A percentile compares a stretch with the other conserved stretches of the same genome.
phyloP scores from a whole-genome alignment of 2,329 filamentous ascomycete species.

The Rhexocercosporidium sp. region DNA sequence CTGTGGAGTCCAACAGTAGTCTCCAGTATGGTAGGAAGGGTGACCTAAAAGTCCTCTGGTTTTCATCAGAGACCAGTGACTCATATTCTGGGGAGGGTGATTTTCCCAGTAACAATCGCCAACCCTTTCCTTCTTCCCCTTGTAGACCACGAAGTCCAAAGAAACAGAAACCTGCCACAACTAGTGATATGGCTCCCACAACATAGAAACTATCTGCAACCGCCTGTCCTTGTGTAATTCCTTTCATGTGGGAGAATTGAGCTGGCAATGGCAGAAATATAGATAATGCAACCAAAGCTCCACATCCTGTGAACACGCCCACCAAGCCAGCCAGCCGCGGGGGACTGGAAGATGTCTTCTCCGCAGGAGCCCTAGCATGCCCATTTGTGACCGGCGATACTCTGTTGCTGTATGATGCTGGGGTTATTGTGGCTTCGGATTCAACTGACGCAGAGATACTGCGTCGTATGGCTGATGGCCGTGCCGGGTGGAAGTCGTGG shows the following conservation, averaged over 20 bases:
- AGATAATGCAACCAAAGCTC: constrained; percentile 81
- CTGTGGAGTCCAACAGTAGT: constrained; percentile 65
- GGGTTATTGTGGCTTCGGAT: constrained; percentile 78
- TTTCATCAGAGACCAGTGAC: constrained; percentile 13
- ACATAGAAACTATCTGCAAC: constrained; percentile 88
- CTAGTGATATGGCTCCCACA: constrained; percentile 73
- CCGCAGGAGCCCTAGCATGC: constrained; percentile 23
- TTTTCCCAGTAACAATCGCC: constrained; percentile 59
- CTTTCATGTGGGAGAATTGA: constrained; percentile 71
- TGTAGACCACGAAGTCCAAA: constrained; percentile 72
- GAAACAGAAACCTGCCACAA: constrained; percentile 76
- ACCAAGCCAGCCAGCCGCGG: constrained; percentile 83
- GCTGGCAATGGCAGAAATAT: constrained; percentile 89
- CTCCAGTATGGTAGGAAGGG: constrained; percentile 59
- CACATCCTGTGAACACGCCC: constrained; percentile 89
- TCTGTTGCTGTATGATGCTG: constrained; percentile 53
- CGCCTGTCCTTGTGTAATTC: constrained; percentile 74
- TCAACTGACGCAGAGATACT: constrained; percentile 71
- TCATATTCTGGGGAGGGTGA: constrained; percentile 28
- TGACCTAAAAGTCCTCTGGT: constrained; percentile 1
- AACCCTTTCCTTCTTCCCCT: constrained; percentile 81
- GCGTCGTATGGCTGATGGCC: constrained; percentile 51
- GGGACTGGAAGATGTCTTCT: constrained; percentile 50
- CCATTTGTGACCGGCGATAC: constrained; percentile 15
- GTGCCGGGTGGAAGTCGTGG: constrained; percentile 18